These are phyloP conservation scores for Xanthoconium separans DNA, from an alignment of 1,284 basidiomycete species.

Conservation along the genomic window DNA sequence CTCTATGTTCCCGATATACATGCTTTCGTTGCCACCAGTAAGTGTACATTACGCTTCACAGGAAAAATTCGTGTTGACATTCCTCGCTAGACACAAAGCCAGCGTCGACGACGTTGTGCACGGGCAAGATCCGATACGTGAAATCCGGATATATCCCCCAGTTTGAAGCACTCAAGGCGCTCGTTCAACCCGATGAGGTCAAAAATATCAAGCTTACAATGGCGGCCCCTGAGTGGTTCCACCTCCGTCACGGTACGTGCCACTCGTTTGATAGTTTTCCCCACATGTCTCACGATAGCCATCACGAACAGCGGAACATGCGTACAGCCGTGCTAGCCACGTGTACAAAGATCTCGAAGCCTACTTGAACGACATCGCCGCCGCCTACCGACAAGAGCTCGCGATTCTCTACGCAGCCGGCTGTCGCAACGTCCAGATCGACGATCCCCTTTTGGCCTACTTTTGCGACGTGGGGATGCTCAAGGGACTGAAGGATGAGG, in stretches of 20 bases:
- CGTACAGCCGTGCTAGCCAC: constrained; percentile 9
- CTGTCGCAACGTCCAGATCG: constrained; percentile 74
- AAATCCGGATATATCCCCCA: constrained; percentile 64
- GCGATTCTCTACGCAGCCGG: constrained; percentile 70
- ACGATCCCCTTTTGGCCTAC: constrained; percentile 70
- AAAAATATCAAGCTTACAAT: constrained; percentile 71
- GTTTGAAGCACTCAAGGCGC: constrained; percentile 55
- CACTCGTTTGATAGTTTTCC: background rate
- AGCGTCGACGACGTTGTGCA: constrained; percentile 50
- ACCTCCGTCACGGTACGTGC: constrained; percentile 59
- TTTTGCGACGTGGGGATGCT: constrained; percentile 66
- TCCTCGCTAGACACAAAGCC: constrained; percentile 44
- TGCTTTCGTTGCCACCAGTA: constrained; percentile 53
- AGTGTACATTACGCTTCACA: constrained; percentile 13
- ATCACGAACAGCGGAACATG: constrained; percentile 19
- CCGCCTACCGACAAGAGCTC: constrained; percentile 72
- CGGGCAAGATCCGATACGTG: constrained; percentile 59
- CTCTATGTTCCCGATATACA: constrained; percentile 50
- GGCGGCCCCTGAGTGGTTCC: constrained; percentile 76
- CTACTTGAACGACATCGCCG: constrained; percentile 71
- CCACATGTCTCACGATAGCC: background rate
- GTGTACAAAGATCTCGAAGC: constrained; percentile 44
- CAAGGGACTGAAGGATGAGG: constrained; percentile 58
- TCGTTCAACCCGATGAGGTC: constrained; percentile 59
- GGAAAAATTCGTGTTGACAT: constrained; percentile 35